Evolutionary conservation across 2,329 filamentous ascomycete genomes (phyloP), one percentile per base, ranked within the genome.

Genomic region (Colletotrichum liaoningense): DNA sequence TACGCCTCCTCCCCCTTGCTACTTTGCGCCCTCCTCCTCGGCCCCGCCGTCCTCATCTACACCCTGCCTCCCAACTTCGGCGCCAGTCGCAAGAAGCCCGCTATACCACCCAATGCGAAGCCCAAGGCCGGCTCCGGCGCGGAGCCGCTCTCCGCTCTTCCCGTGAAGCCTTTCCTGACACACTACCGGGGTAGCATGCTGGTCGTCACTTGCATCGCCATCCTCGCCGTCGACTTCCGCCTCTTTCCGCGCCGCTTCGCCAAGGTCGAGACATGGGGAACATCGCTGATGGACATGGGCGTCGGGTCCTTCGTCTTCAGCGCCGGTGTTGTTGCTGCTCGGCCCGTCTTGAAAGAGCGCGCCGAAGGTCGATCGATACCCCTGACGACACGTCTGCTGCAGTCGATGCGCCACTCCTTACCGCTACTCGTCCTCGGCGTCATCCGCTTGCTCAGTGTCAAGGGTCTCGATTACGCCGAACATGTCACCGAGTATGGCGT

Each of bases 241-340:
- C 88, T 98, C 72, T 99, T 99, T 79, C 97, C 97, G 2, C 91
- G 97, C 33, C 93, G 97, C 38, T 98, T 98, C 81, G 97, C 95
- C 70, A 99, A 99, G 85, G 97, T 97, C 2, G 97, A 99, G 84
- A 98, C 94, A n/a, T 99, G 97, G 95, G 97, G 97, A 67, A 98
- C 96, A 1, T 98, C 96, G n/a, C 86, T 99, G 74, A 99, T 99
- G 97, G 97, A 99, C 81, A 88, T 98, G 79, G 97, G 97, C 62
- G 97, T 99, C 60, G 97, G 97, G 33, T 98, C 95, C 14, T 99
- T 99, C 84, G 97, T 99, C 78, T 99, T 98, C 83, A 95, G 95
- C 2, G 94, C 93, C 19, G 97, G 97, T 26, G 86, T 98, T 42
- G 95, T 98, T n/a, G 95, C 94, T 49, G 95, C 95, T 16, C 90